These are phyloP conservation scores for Logfia minima DNA, from an alignment of 129 eudicot genomes.

Conservation along the genomic window DNA sequence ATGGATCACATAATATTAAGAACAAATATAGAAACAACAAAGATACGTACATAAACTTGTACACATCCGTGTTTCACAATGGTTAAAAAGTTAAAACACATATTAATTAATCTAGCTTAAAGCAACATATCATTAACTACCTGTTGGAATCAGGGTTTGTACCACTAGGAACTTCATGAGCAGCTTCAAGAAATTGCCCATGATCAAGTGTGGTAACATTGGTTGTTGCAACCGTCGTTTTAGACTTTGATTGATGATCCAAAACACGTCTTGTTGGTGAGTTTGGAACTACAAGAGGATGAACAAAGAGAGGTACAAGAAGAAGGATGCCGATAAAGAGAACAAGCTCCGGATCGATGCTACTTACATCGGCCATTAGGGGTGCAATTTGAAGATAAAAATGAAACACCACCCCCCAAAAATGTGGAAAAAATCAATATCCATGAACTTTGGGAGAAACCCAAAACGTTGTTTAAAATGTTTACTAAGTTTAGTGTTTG, in stretches of 20 bases:
- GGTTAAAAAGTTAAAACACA: neutral
- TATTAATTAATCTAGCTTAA: neutral
- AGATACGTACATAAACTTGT: neutral
- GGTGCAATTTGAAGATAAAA: neutral
- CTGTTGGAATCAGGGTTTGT: constrained; percentile 36
- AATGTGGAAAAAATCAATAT: constrained; percentile 4
- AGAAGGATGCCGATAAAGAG: constrained; percentile 20
- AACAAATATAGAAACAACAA: constrained; percentile 3
- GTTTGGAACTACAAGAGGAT: constrained; percentile 19
- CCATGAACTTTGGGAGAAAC: constrained; percentile 35
- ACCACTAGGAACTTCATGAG: constrained; percentile 36
- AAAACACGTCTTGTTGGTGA: neutral
- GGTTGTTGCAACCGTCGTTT: constrained; percentile 1
- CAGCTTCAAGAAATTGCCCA: constrained; percentile 18
- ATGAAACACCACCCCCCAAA: constrained; percentile 14
- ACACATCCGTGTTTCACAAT: constrained; percentile 2
- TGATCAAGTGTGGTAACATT: neutral
- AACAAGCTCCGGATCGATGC: neutral
- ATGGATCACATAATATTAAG: constrained; percentile 4
- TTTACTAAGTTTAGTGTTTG: constrained; percentile 11
- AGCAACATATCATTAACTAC: neutral
- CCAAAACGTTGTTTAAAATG: constrained; percentile 12
- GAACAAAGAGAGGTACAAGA: constrained; percentile 27
- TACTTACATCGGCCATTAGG: constrained; percentile 20
- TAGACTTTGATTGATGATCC: neutral